These are phyloP conservation scores for Vairimorpha ceranae DNA, from an alignment of 371 early-diverging fungal genomes.

Conservation along the genomic window DNA sequence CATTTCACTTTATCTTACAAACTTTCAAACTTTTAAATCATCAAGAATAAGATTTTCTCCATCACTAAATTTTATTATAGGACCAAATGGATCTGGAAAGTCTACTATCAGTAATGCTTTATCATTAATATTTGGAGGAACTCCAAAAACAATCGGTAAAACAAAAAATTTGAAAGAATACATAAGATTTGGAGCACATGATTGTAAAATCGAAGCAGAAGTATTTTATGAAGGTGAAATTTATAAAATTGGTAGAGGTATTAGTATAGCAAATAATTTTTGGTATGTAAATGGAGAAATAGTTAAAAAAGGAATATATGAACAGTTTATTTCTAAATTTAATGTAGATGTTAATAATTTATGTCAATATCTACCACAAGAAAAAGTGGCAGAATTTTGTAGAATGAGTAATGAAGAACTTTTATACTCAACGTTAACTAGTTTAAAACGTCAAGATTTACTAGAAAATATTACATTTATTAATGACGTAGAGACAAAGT, in stretches of 20 bases:
- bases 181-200: constrained; percentile 53
- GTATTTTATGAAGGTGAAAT: constrained; percentile 6
- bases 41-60: constrained; percentile 51
- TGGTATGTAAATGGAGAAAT: constrained; percentile 51
- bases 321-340: constrained; percentile 34
- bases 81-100: constrained; percentile 83
- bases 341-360: constrained; percentile 58
- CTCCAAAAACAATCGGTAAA: constrained; percentile 67
- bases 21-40: constrained; percentile 61
- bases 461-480: constrained; percentile 33
- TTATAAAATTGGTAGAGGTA: constrained; percentile 20
- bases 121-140: constrained; percentile 82
- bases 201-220: constrained; percentile 41
- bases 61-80: constrained; percentile 62
- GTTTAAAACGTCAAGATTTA: constrained; percentile 26
- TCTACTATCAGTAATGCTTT: constrained; percentile 90
- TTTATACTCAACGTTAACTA: constrained; percentile 35
- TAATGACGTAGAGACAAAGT: constrained; percentile 22
- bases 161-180: constrained; percentile 53
- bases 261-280: constrained; percentile 33
- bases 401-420: constrained; percentile 56
- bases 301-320: constrained; percentile 32
- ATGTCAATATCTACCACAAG: constrained; percentile 63
- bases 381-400: constrained; percentile 62
- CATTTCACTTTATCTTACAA: constrained; percentile 47